Evolutionary conservation across 73 alveolate genomes (phyloP), one percentile per base, ranked within the genome.

Genomic region (Paramecium caudatum): DNA sequence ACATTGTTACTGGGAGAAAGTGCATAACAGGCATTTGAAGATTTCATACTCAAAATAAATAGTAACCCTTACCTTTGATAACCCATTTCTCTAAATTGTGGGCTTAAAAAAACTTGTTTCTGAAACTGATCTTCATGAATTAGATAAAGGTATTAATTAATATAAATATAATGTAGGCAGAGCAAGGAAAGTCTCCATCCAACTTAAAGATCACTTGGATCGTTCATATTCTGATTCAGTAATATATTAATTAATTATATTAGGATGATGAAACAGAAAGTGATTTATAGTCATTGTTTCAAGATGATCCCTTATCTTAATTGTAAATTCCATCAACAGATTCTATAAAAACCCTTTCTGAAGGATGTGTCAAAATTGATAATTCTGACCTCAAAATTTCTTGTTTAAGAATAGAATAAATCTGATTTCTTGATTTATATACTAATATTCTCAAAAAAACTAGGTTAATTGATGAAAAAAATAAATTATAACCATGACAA

Each of bases 221-320:
- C 30, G 30, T 55, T 27, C 80, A 55, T 37, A 55, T 55, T 55
- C 80, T 9, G 80, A 55, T 55, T 55, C 80, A 55, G 80, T 55
- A 55, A 55, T 55, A 10, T 55, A 16, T 9, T 23, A 23, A 27
- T 1, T 55, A 0, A 21, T 23, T 1, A 19, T 55, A 19, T 10
- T 55, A 55, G 80, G 80, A 55, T 0, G 80, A 23, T 19, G 2
- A 55, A 55, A 55, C n/a, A n/a, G n/a, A n/a, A n/a, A n/a, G n/a
- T n/a, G n/a, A n/a, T n/a, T n/a, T n/a, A 55, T 23, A 55, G 80
- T 23, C 36, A 21, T 10, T 27, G 30, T 19, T 55, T 21, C 8
- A 0, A 55, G 21, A 19, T 55, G 37, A 55, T 43, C 13, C 16
- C 23, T 8, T 37, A 21, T 55, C 9, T 19, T n/a, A n/a, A 19